phyloP scores from a whole-genome alignment of 345 rosid species.

The Populus davidiana region DNA sequence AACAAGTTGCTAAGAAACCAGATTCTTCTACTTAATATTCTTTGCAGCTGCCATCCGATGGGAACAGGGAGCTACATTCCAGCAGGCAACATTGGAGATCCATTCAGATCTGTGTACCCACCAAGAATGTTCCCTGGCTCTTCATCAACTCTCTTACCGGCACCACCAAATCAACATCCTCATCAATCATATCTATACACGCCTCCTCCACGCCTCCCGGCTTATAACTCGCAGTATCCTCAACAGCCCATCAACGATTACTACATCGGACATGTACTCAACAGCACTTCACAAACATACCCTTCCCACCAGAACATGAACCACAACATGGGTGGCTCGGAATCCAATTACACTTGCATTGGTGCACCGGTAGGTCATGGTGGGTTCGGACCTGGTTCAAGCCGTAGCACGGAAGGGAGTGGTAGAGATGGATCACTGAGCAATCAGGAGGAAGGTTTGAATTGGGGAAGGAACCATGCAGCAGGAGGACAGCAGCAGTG shows the following conservation, averaged over 20 bases:
- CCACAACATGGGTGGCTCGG: conserved; percentile 41
- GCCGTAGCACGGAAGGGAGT: conserved; percentile 27
- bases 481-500: conserved; percentile 28
- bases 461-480: conserved; percentile 42
- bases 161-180: conserved; percentile 25
- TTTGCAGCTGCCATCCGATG: conserved; percentile 50
- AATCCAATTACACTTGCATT: conserved; percentile 64
- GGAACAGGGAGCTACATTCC: conserved; percentile 43
- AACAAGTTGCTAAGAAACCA: not conserved
- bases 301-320: conserved; percentile 30
- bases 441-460: conserved; percentile 45
- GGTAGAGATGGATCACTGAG: conserved; percentile 46
- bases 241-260: conserved; percentile 44
- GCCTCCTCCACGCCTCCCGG: conserved; percentile 40
- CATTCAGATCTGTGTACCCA: conserved; percentile 53
- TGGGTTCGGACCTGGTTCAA: conserved; percentile 26
- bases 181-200: conserved; percentile 47
- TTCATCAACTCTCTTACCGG: conserved; percentile 30
- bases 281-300: conserved; percentile 30
- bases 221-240: conserved; percentile 37
- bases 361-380: conserved; percentile 67
- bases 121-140: conserved; percentile 54
- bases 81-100: conserved; percentile 48
- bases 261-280: conserved; percentile 60
- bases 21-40: not conserved